A percentile compares a stretch with the other conserved stretches of the same genome.
Evolutionary conservation across 805 yeast species (phyloP).

Genomic region (Kazachstania martiniae): DNA sequence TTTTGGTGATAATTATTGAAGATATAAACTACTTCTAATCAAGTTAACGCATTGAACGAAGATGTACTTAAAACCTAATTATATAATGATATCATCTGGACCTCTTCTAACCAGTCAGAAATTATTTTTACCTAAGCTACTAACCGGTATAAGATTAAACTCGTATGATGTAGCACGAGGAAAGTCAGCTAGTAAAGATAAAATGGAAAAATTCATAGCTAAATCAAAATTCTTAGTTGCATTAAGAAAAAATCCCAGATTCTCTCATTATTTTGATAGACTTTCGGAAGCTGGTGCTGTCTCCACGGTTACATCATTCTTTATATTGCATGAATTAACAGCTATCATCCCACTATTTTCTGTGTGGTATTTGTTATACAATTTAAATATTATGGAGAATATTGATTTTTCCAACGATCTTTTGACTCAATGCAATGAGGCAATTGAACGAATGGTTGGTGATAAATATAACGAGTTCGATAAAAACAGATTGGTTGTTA

Average conservation of each 20-base stretch:
- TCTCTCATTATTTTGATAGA: constrained; percentile 16
- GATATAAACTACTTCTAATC: too few relatives aligned
- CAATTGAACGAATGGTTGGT: constrained; percentile 43
- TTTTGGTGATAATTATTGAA: too few relatives aligned
- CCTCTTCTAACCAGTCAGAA: too few relatives aligned
- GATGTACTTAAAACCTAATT: too few relatives aligned
- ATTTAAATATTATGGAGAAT: constrained; percentile 31
- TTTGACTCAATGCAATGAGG: constrained; percentile 45
- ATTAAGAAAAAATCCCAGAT: constrained; percentile 19
- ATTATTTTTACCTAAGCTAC: too few relatives aligned
- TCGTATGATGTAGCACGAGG: constrained; percentile 1
- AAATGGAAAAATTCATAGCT: constrained; percentile 14
- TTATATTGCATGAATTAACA: constrained; percentile 61
- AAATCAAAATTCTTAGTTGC: constrained; percentile 20
- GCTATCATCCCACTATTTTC: constrained; percentile 64
- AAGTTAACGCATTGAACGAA: too few relatives aligned
- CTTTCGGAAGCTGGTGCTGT: constrained; percentile 24
- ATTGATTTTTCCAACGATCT: constrained; percentile 25
- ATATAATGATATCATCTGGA: too few relatives aligned
- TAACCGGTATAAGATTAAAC: too few relatives aligned
- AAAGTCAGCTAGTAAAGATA: constrained; percentile 5
- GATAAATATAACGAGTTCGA: constrained; percentile 28
- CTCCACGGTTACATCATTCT: constrained; percentile 42
- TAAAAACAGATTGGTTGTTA: constrained; percentile 45
- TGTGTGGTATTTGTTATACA: constrained; percentile 56